Evolutionary conservation across 495 filamentous ascomycete species (phyloP), one percentile per base, ranked within the genome.

Genomic region (Tuber melanosporum): DNA sequence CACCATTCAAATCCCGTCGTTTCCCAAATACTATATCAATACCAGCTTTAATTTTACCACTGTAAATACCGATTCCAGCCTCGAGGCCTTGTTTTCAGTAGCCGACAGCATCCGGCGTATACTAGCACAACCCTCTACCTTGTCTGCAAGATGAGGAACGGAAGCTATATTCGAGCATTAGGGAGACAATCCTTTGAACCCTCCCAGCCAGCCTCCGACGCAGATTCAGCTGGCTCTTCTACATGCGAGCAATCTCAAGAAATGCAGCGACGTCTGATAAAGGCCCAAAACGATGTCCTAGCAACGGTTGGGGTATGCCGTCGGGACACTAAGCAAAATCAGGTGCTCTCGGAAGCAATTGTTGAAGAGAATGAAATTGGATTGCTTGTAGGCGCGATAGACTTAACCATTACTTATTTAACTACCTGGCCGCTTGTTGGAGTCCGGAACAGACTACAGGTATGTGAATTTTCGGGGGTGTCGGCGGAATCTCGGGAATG

Each of bases 241-340:
- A 75, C 74, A 41, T 80, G 78, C 8, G 76, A 83, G 42, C 82
- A 73, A 71, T 78, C 82, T 20, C 76, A 83, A 71, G 82, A 81
- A 73, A 83, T 79, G 52, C 82, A 83, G 70, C 77, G 76, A 17
- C 73, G 77, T 22, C 44, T 83, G 44, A 81, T 83, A 39, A 80
- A 79, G 74, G 82, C 82, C 39, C 82, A 83, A 74, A 83, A 83
- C 49, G 82, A 83, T 76, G 82, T 83, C 44, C 76, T 83, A 10
- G 82, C 82, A 71, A 83, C 82, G 7, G 82, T 83, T 52, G 82
- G 82, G 20, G 79, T 83, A 46, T 83, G 82, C 71, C 77, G 83
- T 12, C 73, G 82, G 32, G 82, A 81, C 45, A 83, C 76, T 7
- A 81, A 83, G 49, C 74, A 79, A 46, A 73, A 72, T 22, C 75